A percentile compares a stretch with the other conserved stretches of the same genome.
phyloP scores from a whole-genome alignment of 306 rosid genomes.

The Ormosia emarginata region DNA sequence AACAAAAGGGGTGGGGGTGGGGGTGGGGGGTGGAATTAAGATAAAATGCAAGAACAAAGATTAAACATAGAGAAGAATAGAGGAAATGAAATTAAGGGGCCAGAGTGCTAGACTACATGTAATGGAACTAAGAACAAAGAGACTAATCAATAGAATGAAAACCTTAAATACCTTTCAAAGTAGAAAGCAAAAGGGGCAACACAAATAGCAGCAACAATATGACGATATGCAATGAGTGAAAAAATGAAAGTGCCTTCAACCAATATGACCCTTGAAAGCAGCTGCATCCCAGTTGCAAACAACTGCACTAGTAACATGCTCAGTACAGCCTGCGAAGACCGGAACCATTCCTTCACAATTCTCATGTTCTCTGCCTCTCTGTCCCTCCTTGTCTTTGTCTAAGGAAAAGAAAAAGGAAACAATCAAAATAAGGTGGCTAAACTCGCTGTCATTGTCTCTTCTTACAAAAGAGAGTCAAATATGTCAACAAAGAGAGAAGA shows the following conservation, averaged over 20 bases:
- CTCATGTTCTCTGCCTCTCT: neutral
- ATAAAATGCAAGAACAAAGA: neutral
- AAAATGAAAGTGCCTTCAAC: slow-evolving; percentile 54
- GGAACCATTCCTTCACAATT: slow-evolving; percentile 24
- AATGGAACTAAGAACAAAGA: neutral
- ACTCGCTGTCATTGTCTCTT: neutral
- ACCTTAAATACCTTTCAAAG: slow-evolving; percentile 47
- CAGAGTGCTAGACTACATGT: neutral
- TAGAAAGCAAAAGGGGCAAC: slow-evolving; percentile 67
- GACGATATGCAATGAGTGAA: slow-evolving; percentile 58
- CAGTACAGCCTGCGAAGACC: slow-evolving; percentile 26
- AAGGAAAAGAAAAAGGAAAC: neutral
- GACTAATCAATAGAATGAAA: neutral
- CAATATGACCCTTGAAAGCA: slow-evolving; percentile 47
- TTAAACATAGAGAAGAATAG: too few relatives aligned
- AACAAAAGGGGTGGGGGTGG: neutral
- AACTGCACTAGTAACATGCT: slow-evolving; percentile 58
- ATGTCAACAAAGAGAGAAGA: neutral
- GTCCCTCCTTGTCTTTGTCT: neutral
- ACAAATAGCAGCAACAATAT: slow-evolving; percentile 54
- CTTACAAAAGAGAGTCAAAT: neutral
- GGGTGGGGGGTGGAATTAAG: neutral
- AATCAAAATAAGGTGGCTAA: neutral
- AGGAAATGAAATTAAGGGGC: neutral
- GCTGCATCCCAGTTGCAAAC: slow-evolving; percentile 49